A percentile compares a stretch with the other conserved stretches of the same genome.
These are phyloP conservation scores for Backusella westeae DNA, from an alignment of 192 early-diverging fungal species.

Conservation along the genomic window DNA sequence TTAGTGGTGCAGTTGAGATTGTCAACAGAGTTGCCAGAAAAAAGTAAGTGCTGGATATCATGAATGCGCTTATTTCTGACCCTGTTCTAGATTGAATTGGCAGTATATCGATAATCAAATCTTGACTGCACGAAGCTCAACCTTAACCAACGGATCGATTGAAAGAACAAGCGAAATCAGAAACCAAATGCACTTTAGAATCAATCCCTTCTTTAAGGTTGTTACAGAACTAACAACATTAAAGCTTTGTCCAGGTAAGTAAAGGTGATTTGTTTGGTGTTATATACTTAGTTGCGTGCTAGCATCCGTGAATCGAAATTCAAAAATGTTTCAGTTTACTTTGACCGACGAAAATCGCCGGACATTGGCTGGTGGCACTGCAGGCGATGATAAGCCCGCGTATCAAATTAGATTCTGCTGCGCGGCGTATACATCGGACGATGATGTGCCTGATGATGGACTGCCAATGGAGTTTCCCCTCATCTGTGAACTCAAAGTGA, in stretches of 20 bases:
- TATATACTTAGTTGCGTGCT: neutral
- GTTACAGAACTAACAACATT: neutral
- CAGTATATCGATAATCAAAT: neutral
- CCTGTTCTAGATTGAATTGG: neutral
- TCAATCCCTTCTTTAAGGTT: neutral
- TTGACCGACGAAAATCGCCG: neutral
- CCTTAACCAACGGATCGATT: neutral
- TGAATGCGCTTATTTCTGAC: neutral
- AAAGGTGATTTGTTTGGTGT: neutral
- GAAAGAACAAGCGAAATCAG: neutral
- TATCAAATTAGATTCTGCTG: constrained; percentile 13
- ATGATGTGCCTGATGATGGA: neutral
- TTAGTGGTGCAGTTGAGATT: neutral
- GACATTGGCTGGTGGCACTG: neutral
- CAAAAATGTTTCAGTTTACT: neutral
- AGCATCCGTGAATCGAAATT: neutral
- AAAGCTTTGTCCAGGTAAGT: neutral
- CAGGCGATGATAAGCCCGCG: neutral
- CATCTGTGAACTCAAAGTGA: constrained; percentile 15
- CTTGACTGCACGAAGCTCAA: neutral
- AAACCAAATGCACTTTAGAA: neutral
- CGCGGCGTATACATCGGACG: neutral
- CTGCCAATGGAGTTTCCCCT: neutral
- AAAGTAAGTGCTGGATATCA: neutral
- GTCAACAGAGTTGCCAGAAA: neutral